Percentiles rank a stretch among this genome's conserved stretches.
These are phyloP conservation scores for Castanopsis chinensis DNA, from an alignment of 306 rosid species.

Conservation along the genomic window DNA sequence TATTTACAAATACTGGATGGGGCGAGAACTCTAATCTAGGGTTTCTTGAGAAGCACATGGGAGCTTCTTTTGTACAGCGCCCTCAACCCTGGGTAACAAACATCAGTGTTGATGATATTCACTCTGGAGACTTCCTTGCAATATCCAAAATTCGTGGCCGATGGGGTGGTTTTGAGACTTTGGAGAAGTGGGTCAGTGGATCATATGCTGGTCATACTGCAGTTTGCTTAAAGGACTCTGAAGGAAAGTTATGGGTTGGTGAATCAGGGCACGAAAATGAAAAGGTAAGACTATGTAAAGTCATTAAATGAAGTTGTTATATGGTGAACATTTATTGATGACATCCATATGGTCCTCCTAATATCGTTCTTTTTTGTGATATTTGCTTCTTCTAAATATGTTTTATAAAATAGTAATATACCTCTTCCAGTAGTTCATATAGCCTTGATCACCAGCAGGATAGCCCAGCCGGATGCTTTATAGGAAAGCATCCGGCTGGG, in stretches of 20 bases:
- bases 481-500: too few relatives aligned
- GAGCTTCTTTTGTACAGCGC: slow-evolving; percentile 67
- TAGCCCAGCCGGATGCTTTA: too few relatives aligned
- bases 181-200: slow-evolving; percentile 97
- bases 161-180: slow-evolving; percentile 97
- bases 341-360: neutral
- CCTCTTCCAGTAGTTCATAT: neutral
- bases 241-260: slow-evolving; percentile 93
- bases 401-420: neutral
- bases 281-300: slow-evolving; percentile 42
- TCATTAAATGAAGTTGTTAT: neutral
- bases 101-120: slow-evolving; percentile 68
- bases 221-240: slow-evolving; percentile 84
- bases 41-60: slow-evolving; percentile 85
- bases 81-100: slow-evolving; percentile 85
- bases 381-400: neutral
- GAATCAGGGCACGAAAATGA: slow-evolving; percentile 94
- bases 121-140: slow-evolving; percentile 96
- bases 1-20: slow-evolving; percentile 86
- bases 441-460: too few relatives aligned
- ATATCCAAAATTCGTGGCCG: slow-evolving; percentile 94
- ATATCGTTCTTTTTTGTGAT: neutral
- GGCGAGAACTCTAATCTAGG: slow-evolving; percentile 79
- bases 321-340: neutral
- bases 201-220: slow-evolving; percentile 94